Conservation (phyloP, 306 rosid genomes). For the Acmispon strigosus region DNA sequence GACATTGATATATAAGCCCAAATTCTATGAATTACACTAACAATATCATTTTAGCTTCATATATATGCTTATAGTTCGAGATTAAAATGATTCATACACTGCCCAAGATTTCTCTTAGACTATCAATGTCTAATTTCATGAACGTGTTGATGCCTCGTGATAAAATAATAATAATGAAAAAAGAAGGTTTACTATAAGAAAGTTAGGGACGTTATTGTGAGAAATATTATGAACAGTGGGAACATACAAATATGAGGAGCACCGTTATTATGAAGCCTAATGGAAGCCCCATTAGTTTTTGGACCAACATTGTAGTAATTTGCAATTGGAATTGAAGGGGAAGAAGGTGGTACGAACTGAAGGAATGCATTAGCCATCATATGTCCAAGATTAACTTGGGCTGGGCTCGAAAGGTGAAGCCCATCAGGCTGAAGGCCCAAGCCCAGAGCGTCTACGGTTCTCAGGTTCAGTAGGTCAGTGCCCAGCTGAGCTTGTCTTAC, state of each 20-base stretch:
- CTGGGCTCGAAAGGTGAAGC: conserved; percentile 47
- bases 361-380: conserved; percentile 50
- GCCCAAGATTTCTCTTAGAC: background rate
- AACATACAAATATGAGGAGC: background rate
- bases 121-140: background rate
- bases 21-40: too few relatives aligned
- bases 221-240: background rate
- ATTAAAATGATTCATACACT: background rate
- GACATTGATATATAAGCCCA: too few relatives aligned
- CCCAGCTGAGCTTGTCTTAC: conserved; percentile 62
- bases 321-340: background rate
- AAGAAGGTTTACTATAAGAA: background rate
- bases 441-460: conserved; percentile 56
- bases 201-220: background rate
- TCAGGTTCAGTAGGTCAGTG: conserved; percentile 41
- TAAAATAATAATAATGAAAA: background rate
- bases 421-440: conserved; percentile 46
- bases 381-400: conserved; percentile 54
- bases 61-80: background rate
- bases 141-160: background rate
- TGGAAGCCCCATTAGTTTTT: background rate
- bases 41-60: too few relatives aligned
- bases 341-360: conserved; percentile 30
- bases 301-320: background rate
- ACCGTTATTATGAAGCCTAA: background rate